phyloP scores from a whole-genome alignment of 768 basidiomycete genomes.

The Russula brevipes region DNA sequence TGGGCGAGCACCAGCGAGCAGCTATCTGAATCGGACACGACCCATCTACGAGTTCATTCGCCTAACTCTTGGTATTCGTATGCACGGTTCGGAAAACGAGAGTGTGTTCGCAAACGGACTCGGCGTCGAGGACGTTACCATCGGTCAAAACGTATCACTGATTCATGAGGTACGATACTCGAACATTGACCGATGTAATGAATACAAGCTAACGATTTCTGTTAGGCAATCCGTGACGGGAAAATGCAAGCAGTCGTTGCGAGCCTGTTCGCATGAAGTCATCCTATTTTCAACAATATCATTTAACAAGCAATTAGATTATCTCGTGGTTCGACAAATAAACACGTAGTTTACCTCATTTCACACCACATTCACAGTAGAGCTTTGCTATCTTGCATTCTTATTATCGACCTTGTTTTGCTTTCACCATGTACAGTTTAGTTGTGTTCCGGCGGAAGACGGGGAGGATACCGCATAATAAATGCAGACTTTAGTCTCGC shows the following conservation, averaged over 20 bases:
- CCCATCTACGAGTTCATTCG: slow-evolving; percentile 76
- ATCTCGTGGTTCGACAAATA: no score
- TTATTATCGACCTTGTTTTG: no score
- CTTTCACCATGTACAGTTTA: no score
- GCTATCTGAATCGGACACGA: slow-evolving; percentile 60
- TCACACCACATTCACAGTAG: background rate
- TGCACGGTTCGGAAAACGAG: slow-evolving; percentile 76
- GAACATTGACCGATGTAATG: background rate
- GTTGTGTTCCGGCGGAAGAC: no score
- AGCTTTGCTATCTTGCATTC: background rate
- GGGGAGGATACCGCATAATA: no score
- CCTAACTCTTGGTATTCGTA: slow-evolving; percentile 61
- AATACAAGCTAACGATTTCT: background rate
- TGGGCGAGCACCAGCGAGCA: slow-evolving; percentile 63
- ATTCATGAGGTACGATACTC: slow-evolving; percentile 59
- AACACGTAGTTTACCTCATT: background rate
- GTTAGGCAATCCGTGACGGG: slow-evolving; percentile 60
- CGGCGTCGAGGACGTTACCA: slow-evolving; percentile 59
- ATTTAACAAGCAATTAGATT: background rate
- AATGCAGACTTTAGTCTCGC: no score
- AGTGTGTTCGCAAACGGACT: slow-evolving; percentile 55
- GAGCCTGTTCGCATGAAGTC: slow-evolving; percentile 39
- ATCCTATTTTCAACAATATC: no score
- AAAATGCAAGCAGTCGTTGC: slow-evolving; percentile 56
- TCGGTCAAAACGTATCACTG: slow-evolving; percentile 65